Conservation (phyloP, 140 eudicot species). For the Oenanthe javanica region DNA sequence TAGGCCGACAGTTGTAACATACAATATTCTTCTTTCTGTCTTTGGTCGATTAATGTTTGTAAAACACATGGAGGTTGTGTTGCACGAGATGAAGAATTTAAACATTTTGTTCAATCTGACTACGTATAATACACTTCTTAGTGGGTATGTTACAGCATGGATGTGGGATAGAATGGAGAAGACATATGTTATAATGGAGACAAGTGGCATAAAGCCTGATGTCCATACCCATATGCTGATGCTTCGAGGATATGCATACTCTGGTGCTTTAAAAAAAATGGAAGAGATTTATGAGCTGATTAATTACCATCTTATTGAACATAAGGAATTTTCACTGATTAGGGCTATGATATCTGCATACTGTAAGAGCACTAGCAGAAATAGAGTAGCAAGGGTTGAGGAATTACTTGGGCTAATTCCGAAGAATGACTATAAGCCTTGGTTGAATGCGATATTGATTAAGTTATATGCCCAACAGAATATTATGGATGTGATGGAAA, state of each 20-base stretch:
- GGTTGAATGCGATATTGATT: slow-evolving; percentile 70
- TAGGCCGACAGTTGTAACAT: slow-evolving; percentile 57
- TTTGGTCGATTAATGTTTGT: slow-evolving; percentile 53
- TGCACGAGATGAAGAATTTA: slow-evolving; percentile 47
- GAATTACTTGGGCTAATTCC: slow-evolving; percentile 52
- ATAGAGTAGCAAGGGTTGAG: slow-evolving; percentile 48
- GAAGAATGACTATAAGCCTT: slow-evolving; percentile 52
- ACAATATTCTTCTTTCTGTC: slow-evolving; percentile 66
- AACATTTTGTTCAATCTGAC: slow-evolving; percentile 43
- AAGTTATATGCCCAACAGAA: slow-evolving; percentile 63
- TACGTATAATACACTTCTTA: slow-evolving; percentile 55
- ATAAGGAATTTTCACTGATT: slow-evolving; percentile 30
- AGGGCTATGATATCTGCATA: slow-evolving; percentile 71
- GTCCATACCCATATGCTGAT: slow-evolving; percentile 44
- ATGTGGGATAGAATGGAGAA: slow-evolving; percentile 92
- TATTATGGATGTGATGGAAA: slow-evolving; percentile 57
- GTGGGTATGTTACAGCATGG: slow-evolving; percentile 85
- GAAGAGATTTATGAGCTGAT: slow-evolving; percentile 54
- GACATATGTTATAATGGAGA: slow-evolving; percentile 39
- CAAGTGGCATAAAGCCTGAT: slow-evolving; percentile 40
- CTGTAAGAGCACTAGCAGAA: slow-evolving; percentile 34
- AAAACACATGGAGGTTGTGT: slow-evolving; percentile 60
- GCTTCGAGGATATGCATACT: slow-evolving; percentile 85
- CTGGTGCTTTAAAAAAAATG: slow-evolving; percentile 60
- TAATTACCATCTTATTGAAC: slow-evolving; percentile 27